Evolutionary conservation across 768 basidiomycete species (phyloP), one percentile per base, ranked within the genome.

Genomic region (Nidularia pulvinata): DNA sequence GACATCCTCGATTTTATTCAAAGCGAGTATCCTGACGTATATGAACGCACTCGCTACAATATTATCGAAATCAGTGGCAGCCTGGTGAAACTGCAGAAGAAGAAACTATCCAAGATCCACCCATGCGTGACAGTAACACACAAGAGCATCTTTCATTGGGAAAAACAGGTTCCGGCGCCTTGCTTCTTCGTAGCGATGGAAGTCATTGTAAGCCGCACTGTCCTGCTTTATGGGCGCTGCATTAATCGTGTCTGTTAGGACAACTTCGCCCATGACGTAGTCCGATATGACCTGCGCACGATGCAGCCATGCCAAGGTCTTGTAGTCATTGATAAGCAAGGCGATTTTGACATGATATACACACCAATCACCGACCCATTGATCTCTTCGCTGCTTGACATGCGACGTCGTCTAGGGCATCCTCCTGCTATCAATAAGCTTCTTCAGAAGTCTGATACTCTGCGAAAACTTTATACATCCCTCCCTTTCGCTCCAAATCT

Each of bases 141-240:
- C 69, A 80, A 84, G 64, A 94, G 93, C 61, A 84, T 96, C 47
- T 95, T 96, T 62, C 88, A 88, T 42, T 97, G 93, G 92, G 75
- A 86, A 49, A 77, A 69, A 33, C 82, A 73, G 52, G 91, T 93
- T 56, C 76, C 84, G 0, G 84, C 93, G 3, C 91, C 93, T 37
- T 98, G 96, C 69, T 98, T 89, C 68, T 88, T 99, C 61, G 68
- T 99, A 22, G 95, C 94, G 2, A 83, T 98, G 78, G 97, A 99
- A 74, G 97, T 99, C 34, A 82, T 97, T 53, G 92, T 95, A 68
- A 74, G 91, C 81, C 16, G n/a, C n/a, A n/a, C n/a, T n/a, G n/a
- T n/a, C n/a, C n/a, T n/a, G n/a, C n/a, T n/a, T n/a, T n/a, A n/a
- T n/a, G n/a, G n/a, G n/a, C n/a, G n/a, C n/a, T n/a, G n/a, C n/a